A percentile compares a stretch with the other conserved stretches of the same genome.
Evolutionary conservation across 1,284 basidiomycete species (phyloP).

Genomic region (Trametes pubescens): DNA sequence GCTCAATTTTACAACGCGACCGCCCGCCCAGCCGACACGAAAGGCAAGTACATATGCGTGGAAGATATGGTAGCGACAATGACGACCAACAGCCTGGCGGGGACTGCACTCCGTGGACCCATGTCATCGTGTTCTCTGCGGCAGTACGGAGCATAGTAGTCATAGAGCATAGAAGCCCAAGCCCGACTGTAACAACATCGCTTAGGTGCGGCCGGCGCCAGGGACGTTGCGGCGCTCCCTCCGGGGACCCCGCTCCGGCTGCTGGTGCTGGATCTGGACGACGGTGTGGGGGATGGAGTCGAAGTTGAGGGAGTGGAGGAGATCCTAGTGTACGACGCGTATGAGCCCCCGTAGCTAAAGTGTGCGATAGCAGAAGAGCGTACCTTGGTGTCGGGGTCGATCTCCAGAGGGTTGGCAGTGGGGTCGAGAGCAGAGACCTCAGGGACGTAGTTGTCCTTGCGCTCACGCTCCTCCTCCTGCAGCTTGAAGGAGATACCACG

Average conservation of each 20-base stretch:
- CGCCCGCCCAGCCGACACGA: slow-evolving; percentile 27
- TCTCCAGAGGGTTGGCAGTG: slow-evolving; percentile 76
- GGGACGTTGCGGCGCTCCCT: slow-evolving; percentile 85
- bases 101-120: slow-evolving; percentile 27
- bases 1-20: slow-evolving; percentile 33
- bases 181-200: slow-evolving; percentile 13
- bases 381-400: slow-evolving; percentile 93
- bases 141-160: slow-evolving; percentile 37
- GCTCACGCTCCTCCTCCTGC: slow-evolving; percentile 99
- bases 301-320: slow-evolving; percentile 91
- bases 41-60: slow-evolving; percentile 35
- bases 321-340: slow-evolving; percentile 59
- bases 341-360: neutral
- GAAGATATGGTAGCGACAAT: slow-evolving; percentile 28
- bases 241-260: slow-evolving; percentile 76
- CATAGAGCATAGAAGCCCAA: slow-evolving; percentile 37
- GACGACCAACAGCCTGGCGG: slow-evolving; percentile 28
- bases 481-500: slow-evolving; percentile 99
- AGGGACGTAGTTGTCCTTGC: slow-evolving; percentile 99
- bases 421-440: slow-evolving; percentile 95
- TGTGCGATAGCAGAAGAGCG: slow-evolving; percentile 38
- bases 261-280: slow-evolving; percentile 70
- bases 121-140: slow-evolving; percentile 25
- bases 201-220: slow-evolving; percentile 70
- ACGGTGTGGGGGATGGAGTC: slow-evolving; percentile 84